These are phyloP conservation scores for Trichocomaceae sp. DNA, from an alignment of 2,329 filamentous ascomycete genomes.

Conservation along the genomic window DNA sequence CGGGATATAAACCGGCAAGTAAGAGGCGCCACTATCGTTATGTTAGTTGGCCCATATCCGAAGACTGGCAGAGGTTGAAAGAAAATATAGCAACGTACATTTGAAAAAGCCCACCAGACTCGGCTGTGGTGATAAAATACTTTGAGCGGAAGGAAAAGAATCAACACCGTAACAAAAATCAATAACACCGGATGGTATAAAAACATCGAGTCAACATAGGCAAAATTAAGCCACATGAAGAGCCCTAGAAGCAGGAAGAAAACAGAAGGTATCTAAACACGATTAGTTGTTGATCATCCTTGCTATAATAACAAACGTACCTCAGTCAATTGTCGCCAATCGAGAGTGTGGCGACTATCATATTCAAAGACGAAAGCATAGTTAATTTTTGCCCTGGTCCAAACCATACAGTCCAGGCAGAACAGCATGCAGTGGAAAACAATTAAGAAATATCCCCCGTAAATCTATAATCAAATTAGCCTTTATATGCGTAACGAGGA, in stretches of 20 bases:
- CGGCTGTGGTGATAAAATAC: conserved; percentile 70
- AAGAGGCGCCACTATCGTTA: conserved; percentile 67
- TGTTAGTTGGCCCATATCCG: conserved; percentile 22
- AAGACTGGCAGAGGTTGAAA: neutral
- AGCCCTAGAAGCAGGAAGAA: conserved; percentile 70
- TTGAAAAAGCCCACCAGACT: conserved; percentile 82
- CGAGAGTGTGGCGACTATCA: conserved; percentile 73
- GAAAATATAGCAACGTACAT: conserved; percentile 50
- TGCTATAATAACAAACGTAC: conserved; percentile 30
- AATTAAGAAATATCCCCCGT: conserved; percentile 84
- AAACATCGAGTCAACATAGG: conserved; percentile 62
- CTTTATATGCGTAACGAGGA: neutral
- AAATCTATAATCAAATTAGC: conserved; percentile 53
- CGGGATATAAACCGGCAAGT: conserved; percentile 78
- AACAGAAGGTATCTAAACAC: conserved; percentile 64
- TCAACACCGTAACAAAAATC: conserved; percentile 58
- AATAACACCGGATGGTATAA: conserved; percentile 82
- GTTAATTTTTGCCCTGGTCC: conserved; percentile 81
- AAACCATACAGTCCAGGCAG: conserved; percentile 74
- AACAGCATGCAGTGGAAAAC: conserved; percentile 77
- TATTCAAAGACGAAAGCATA: conserved; percentile 97
- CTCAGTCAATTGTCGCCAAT: conserved; percentile 83
- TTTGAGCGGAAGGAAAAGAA: conserved; percentile 70
- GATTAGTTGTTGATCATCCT: neutral
- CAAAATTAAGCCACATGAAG: conserved; percentile 85